phyloP scores from a whole-genome alignment of 164 flowering plant genomes.

The Annona squamosa region DNA sequence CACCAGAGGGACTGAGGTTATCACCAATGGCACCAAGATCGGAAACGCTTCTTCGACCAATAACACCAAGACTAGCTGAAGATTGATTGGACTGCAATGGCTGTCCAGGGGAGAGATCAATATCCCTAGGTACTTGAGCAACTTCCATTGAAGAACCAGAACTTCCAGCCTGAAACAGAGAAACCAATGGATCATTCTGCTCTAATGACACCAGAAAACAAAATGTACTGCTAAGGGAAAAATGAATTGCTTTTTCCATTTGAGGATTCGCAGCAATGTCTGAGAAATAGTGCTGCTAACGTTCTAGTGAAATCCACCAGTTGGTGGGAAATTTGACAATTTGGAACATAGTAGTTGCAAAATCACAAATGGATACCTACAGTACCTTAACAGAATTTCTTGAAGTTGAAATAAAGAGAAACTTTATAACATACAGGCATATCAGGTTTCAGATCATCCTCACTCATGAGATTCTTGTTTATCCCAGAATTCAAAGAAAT shows the following conservation, averaged over 20 bases:
- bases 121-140: conserved; percentile 48
- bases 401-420: not conserved
- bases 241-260: too few relatives aligned
- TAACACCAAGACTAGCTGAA: conserved; percentile 72
- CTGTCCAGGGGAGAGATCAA: conserved; percentile 80
- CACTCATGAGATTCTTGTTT: conserved; percentile 47
- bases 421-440: conserved; percentile 40
- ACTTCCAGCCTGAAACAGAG: conserved; percentile 43
- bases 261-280: not conserved
- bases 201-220: not conserved
- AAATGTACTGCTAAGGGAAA: not conserved
- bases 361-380: not conserved
- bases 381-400: not conserved
- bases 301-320: not conserved
- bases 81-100: conserved; percentile 67
- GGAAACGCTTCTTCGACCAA: conserved; percentile 87
- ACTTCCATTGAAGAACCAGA: conserved; percentile 52
- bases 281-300: not conserved
- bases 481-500: conserved; percentile 38
- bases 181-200: not conserved
- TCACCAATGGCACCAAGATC: conserved; percentile 96
- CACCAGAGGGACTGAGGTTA: conserved; percentile 56
- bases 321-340: not conserved
- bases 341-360: not conserved
- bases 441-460: conserved; percentile 70